Conservation (phyloP, 495 filamentous ascomycete species). For the Cercophora newfieldiana region DNA sequence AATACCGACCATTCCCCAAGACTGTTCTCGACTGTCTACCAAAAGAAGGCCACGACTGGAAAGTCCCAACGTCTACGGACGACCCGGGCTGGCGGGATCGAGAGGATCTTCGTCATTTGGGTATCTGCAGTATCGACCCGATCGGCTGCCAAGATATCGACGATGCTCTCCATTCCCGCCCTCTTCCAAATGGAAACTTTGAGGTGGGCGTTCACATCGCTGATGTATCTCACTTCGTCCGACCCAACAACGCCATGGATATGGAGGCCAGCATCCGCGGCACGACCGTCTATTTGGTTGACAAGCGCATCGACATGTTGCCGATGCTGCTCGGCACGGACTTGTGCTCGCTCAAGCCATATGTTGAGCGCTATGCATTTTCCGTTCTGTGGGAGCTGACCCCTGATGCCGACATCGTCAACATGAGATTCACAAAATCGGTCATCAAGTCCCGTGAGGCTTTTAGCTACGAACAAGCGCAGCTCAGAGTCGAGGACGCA, state of each 20-base stretch:
- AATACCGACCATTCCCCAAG: conserved; percentile 96
- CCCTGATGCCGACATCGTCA: conserved; percentile 79
- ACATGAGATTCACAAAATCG: conserved; percentile 85
- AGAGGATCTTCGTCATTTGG: conserved; percentile 76
- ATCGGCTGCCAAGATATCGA: conserved; percentile 97
- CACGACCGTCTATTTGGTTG: conserved; percentile 95
- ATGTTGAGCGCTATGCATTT: conserved; percentile 96
- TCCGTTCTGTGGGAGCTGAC: conserved; percentile 94
- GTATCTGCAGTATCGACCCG: conserved; percentile 97
- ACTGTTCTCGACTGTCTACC: conserved; percentile 92
- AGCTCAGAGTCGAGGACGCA: conserved; percentile 85
- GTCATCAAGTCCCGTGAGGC: conserved; percentile 97
- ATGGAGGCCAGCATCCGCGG: conserved; percentile 87
- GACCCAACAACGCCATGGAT: conserved; percentile 96
- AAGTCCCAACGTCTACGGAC: conserved; percentile 70
- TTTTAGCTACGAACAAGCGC: conserved; percentile 96
- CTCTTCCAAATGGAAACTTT: conserved; percentile 87
- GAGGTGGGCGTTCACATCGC: conserved; percentile 99
- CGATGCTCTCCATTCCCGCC: conserved; percentile 86
- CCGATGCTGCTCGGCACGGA: conserved; percentile 94
- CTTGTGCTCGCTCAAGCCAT: conserved; percentile 93
- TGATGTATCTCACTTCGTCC: conserved; percentile 97
- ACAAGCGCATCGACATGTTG: conserved; percentile 99
- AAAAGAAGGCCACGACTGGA: conserved; percentile 90
- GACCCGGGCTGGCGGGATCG: conserved; percentile 84